These are phyloP conservation scores for Penicillium sp. DNA, from an alignment of 2,329 filamentous ascomycete species.

Conservation along the genomic window DNA sequence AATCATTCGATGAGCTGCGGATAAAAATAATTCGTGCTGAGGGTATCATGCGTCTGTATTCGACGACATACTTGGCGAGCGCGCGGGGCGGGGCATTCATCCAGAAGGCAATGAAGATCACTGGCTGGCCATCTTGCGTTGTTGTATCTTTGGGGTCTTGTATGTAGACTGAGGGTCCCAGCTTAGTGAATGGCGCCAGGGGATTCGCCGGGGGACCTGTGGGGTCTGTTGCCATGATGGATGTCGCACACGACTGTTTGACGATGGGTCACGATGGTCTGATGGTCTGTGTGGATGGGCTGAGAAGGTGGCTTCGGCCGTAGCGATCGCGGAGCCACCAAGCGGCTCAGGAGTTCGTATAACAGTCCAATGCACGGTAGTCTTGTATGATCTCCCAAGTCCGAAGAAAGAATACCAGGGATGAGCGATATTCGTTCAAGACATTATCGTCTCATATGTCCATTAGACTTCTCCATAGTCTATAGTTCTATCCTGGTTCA, in stretches of 20 bases:
- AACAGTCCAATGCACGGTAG: not conserved
- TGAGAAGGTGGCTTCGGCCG: not conserved
- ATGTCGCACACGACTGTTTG: not conserved
- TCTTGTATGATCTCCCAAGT: not conserved
- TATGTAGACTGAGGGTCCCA: slow-evolving; percentile 49
- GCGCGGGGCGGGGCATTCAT: slow-evolving; percentile 54
- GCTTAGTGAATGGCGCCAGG: slow-evolving; percentile 40
- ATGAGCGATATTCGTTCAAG: not conserved
- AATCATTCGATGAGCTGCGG: slow-evolving; percentile 42
- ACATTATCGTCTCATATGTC: not conserved
- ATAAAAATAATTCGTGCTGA: slow-evolving; percentile 52
- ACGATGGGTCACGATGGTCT: not conserved
- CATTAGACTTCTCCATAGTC: not conserved
- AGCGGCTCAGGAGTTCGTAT: not conserved
- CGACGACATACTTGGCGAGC: slow-evolving; percentile 55
- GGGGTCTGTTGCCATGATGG: slow-evolving; percentile 20
- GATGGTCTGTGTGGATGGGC: not conserved
- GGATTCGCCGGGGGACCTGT: slow-evolving; percentile 28
- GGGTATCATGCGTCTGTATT: slow-evolving; percentile 53
- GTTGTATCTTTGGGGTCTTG: slow-evolving; percentile 38
- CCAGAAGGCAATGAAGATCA: slow-evolving; percentile 57
- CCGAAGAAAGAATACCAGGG: not conserved
- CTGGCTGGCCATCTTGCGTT: slow-evolving; percentile 17
- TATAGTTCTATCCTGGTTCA: not conserved
- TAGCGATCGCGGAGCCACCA: not conserved